Conservation (phyloP, 2,329 filamentous ascomycete species). For the Ophiosphaerella herpotricha region DNA sequence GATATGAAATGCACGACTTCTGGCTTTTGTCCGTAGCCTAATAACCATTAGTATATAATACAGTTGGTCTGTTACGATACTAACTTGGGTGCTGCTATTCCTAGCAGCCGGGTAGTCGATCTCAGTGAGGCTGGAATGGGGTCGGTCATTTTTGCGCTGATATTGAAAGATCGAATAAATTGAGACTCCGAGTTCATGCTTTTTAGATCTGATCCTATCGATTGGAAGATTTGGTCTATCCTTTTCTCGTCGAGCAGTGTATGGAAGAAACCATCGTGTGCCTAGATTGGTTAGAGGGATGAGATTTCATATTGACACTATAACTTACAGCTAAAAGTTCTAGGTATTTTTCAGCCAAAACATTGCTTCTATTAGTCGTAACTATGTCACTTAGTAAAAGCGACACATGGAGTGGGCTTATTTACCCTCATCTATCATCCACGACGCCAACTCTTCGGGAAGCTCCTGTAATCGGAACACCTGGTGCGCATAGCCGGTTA, state of each 20-base stretch:
- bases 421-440: constrained; percentile 50
- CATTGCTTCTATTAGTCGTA: constrained; percentile 35
- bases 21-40: constrained; percentile 28
- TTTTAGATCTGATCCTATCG: constrained; percentile 57
- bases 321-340: constrained; percentile 33
- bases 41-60: constrained; percentile 5
- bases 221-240: constrained; percentile 60
- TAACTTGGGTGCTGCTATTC: constrained; percentile 31
- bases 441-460: constrained; percentile 46
- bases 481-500: constrained; percentile 48
- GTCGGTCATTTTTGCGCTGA: constrained; percentile 10
- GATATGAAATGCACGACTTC: constrained; percentile 28
- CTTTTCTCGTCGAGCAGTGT: constrained; percentile 45
- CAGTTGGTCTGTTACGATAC: neutral
- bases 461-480: constrained; percentile 45
- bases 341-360: constrained; percentile 44
- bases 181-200: constrained; percentile 4
- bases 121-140: constrained; percentile 27
- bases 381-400: constrained; percentile 29
- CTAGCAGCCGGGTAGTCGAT: constrained; percentile 28
- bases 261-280: constrained; percentile 32
- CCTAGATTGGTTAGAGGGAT: constrained; percentile 14
- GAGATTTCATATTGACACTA: neutral
- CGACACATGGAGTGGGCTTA: neutral
- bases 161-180: constrained; percentile 10